Conservation (phyloP, 768 basidiomycete genomes). For the Clitopilus passeckerianus region DNA sequence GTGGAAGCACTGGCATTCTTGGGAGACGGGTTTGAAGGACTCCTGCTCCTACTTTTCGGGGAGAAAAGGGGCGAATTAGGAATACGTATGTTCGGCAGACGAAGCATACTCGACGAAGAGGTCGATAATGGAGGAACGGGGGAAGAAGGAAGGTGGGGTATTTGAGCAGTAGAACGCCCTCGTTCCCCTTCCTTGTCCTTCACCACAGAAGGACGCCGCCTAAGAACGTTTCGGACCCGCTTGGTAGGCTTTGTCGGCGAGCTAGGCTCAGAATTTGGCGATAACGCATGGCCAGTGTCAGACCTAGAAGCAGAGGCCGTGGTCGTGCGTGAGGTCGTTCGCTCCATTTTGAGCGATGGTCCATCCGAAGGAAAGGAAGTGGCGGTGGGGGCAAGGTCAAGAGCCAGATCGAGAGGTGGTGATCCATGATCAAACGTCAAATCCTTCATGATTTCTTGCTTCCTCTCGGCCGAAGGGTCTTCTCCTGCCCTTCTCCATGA, state of each 20-base stretch:
- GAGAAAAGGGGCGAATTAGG: background rate
- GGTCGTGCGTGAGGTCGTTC: background rate
- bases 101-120: background rate
- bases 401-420: slow-evolving; percentile 3
- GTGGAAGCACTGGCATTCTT: background rate
- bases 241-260: background rate
- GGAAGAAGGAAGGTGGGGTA: background rate
- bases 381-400: background rate
- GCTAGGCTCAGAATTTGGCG: background rate
- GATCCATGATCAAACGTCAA: slow-evolving; percentile 2
- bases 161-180: background rate
- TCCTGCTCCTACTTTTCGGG: background rate
- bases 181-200: background rate
- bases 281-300: background rate
- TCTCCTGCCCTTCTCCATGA: background rate
- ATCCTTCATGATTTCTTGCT: slow-evolving; percentile 2
- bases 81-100: background rate
- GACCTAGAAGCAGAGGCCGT: background rate
- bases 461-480: background rate
- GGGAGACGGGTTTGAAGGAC: background rate
- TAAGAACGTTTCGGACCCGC: background rate
- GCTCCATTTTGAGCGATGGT: background rate
- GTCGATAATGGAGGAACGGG: background rate
- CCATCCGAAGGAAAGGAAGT: background rate
- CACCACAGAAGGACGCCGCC: background rate